A percentile compares a stretch with the other conserved stretches of the same genome.
Conservation (phyloP, 768 basidiomycete species). For the Kwoniella dendrophila region DNA sequence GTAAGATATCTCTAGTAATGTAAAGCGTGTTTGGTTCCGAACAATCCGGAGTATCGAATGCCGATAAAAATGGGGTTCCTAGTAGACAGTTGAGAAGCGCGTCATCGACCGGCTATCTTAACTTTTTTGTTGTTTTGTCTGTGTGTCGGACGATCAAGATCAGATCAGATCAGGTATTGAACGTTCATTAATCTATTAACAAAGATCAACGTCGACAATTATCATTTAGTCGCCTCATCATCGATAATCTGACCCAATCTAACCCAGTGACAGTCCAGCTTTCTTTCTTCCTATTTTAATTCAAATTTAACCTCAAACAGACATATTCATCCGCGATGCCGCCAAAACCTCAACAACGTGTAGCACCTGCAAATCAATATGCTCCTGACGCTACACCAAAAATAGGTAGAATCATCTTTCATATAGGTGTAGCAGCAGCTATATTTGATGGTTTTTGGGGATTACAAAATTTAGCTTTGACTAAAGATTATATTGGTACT, state of each 20-base stretch:
- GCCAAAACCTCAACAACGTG: conserved; percentile 13
- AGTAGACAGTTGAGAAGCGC: not conserved
- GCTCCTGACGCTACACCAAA: conserved; percentile 34
- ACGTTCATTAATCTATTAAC: too few species aligned
- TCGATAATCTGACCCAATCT: too few species aligned
- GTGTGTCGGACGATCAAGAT: too few species aligned
- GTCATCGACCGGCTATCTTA: too few species aligned
- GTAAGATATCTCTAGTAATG: too few species aligned
- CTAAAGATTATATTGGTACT: conserved; percentile 31
- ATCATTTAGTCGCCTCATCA: too few species aligned
- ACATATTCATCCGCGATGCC: too few species aligned
- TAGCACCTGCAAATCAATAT: conserved; percentile 12
- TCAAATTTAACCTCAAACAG: too few species aligned
- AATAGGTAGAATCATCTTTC: conserved; percentile 41
- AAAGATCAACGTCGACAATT: not conserved
- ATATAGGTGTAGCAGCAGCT: conserved; percentile 34
- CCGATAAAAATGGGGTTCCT: not conserved
- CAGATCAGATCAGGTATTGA: too few species aligned
- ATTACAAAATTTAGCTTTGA: conserved; percentile 29
- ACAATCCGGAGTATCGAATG: not conserved
- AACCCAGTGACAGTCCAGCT: too few species aligned
- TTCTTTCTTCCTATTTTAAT: too few species aligned
- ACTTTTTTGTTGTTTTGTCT: too few species aligned
- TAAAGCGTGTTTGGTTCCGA: conserved; percentile 8
- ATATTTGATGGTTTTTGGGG: conserved; percentile 51